Conservation (phyloP, 1,139 yeast species). For the Trichomonascaceae sp. region DNA sequence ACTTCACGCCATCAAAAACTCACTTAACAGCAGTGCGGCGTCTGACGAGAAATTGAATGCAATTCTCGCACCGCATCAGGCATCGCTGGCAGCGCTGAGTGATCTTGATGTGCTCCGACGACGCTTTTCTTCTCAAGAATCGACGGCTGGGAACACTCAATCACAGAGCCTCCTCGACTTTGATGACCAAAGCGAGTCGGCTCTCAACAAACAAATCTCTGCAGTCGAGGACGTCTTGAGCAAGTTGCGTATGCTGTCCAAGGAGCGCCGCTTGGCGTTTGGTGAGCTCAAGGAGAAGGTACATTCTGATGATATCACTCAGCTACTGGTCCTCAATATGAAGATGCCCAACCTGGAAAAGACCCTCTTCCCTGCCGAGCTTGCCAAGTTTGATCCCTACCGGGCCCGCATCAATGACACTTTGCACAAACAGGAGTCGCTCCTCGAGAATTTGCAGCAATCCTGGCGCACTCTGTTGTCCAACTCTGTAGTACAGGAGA, state of each 20-base stretch:
- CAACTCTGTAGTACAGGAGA: slow-evolving; percentile 28
- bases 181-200: slow-evolving; percentile 29
- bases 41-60: slow-evolving; percentile 54
- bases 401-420: slow-evolving; percentile 57
- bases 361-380: slow-evolving; percentile 55
- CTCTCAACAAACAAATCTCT: slow-evolving; percentile 29
- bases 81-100: slow-evolving; percentile 28
- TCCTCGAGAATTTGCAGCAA: slow-evolving; percentile 43
- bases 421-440: slow-evolving; percentile 45
- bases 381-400: slow-evolving; percentile 64
- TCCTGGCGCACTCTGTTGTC: slow-evolving; percentile 46
- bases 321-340: slow-evolving; percentile 56
- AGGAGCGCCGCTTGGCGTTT: slow-evolving; percentile 49
- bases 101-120: slow-evolving; percentile 23
- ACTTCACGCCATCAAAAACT: slow-evolving; percentile 43
- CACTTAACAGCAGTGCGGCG: slow-evolving; percentile 53
- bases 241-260: slow-evolving; percentile 35
- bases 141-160: slow-evolving; percentile 16
- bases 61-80: no score
- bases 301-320: slow-evolving; percentile 78
- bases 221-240: slow-evolving; percentile 32
- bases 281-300: slow-evolving; percentile 56
- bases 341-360: slow-evolving; percentile 43
- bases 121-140: slow-evolving; percentile 17
- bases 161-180: slow-evolving; percentile 45